Conservation (phyloP, 75 land plant species). For the Cryptomeria japonica region DNA sequence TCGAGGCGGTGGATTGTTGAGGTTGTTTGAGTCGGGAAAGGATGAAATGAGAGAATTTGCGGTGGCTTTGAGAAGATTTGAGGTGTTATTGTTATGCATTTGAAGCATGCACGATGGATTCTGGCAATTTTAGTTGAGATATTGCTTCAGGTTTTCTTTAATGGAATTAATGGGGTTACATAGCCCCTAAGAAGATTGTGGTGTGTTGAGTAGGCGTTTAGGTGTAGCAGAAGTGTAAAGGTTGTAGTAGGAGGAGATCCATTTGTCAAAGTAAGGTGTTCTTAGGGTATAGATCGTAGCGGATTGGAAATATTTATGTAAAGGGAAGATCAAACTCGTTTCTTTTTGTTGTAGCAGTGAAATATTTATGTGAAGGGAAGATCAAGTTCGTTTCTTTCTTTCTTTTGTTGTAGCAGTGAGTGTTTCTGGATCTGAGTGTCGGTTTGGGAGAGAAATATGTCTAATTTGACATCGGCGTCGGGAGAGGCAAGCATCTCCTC, state of each 20-base stretch:
- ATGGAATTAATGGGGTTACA: no score
- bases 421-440: not conserved
- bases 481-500: slow-evolving; percentile 69
- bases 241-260: no score
- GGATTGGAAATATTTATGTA: not conserved
- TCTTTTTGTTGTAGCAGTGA: not conserved
- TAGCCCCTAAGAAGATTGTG: no score
- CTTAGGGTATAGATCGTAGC: no score
- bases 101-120: no score
- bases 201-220: no score
- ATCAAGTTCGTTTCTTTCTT: not conserved
- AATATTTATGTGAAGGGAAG: not conserved
- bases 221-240: no score
- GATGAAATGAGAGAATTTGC: not conserved
- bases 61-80: not conserved
- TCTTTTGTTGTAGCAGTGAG: not conserved
- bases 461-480: slow-evolving; percentile 59
- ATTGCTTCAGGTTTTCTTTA: no score
- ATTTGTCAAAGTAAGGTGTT: no score
- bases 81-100: not conserved
- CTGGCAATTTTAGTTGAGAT: no score
- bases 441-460: slow-evolving; percentile 4
- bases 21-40: not conserved
- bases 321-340: not conserved
- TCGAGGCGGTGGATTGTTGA: not conserved